Conservation (phyloP, 2,329 filamentous ascomycete species). For the Colletotrichum gigasporum region DNA sequence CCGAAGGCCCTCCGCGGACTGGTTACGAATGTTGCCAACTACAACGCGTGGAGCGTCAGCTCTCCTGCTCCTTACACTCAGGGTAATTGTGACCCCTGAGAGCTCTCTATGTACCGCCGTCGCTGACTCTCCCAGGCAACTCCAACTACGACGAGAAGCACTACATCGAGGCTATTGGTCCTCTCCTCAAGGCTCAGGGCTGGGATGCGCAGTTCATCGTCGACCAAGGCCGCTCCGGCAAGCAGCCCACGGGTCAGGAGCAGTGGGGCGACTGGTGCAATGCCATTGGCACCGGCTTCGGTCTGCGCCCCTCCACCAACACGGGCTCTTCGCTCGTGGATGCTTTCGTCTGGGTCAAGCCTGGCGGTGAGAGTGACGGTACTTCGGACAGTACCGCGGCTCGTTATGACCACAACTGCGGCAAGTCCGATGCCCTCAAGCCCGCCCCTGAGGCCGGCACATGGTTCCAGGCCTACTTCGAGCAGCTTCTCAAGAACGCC, state of each 20-base stretch:
- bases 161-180: constrained; percentile 72
- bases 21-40: constrained; percentile 66
- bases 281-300: constrained; percentile 70
- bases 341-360: constrained; percentile 78
- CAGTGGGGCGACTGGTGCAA: constrained; percentile 77
- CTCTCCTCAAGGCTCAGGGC: constrained; percentile 61
- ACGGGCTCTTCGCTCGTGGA: constrained; percentile 69
- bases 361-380: constrained; percentile 67
- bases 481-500: constrained; percentile 64
- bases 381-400: constrained; percentile 56
- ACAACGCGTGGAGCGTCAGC: constrained; percentile 58
- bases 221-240: constrained; percentile 59
- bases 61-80: constrained; percentile 56
- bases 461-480: constrained; percentile 73
- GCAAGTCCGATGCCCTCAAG: constrained; percentile 62
- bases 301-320: constrained; percentile 68
- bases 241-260: constrained; percentile 66
- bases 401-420: constrained; percentile 65
- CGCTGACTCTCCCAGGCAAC: constrained; percentile 48
- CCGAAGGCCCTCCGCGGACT: constrained; percentile 62
- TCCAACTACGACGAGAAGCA: constrained; percentile 61
- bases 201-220: constrained; percentile 59
- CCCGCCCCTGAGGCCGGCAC: constrained; percentile 76
- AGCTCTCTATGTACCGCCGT: neutral
- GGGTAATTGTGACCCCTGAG: constrained; percentile 32